phyloP scores from a whole-genome alignment of 2,329 filamentous ascomycete genomes.

The Arthrobotrys iridis region DNA sequence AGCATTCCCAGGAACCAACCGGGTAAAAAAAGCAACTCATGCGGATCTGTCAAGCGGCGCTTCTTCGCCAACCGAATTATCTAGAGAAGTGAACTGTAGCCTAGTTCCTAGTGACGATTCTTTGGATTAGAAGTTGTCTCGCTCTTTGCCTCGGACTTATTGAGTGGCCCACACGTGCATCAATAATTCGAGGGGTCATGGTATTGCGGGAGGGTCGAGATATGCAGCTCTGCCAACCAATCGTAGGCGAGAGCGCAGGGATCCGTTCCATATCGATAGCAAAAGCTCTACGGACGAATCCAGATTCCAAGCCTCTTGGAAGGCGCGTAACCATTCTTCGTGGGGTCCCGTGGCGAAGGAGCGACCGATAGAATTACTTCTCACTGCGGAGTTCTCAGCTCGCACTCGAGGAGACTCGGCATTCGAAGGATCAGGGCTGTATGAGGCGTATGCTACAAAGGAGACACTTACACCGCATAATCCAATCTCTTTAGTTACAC shows the following conservation, averaged over 20 bases:
- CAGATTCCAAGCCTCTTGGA: background rate
- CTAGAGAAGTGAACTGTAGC: slow-evolving; percentile 38
- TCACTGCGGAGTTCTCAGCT: background rate
- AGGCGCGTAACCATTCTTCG: background rate
- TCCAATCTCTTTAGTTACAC: background rate
- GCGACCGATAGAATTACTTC: background rate
- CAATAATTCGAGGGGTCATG: background rate
- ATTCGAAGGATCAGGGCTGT: slow-evolving; percentile 5
- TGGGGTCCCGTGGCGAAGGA: slow-evolving; percentile 11
- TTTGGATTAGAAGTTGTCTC: slow-evolving; percentile 34
- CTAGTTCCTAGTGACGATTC: slow-evolving; percentile 20
- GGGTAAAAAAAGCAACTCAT: slow-evolving; percentile 2
- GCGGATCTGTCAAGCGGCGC: slow-evolving; percentile 22
- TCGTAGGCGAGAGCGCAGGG: slow-evolving; percentile 18
- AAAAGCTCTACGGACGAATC: background rate
- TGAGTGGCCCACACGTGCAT: slow-evolving; percentile 33
- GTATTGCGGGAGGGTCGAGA: background rate
- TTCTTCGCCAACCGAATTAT: slow-evolving; percentile 9
- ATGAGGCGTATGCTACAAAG: background rate
- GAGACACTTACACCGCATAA: slow-evolving; percentile 19
- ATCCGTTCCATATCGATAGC: slow-evolving; percentile 27
- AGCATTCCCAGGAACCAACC: slow-evolving; percentile 20
- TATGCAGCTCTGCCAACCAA: slow-evolving; percentile 12
- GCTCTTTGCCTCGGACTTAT: slow-evolving; percentile 45
- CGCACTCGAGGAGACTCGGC: background rate